These are phyloP conservation scores for Globisporangium middletonii DNA, from an alignment of 352 stramenopile species.

Conservation along the genomic window DNA sequence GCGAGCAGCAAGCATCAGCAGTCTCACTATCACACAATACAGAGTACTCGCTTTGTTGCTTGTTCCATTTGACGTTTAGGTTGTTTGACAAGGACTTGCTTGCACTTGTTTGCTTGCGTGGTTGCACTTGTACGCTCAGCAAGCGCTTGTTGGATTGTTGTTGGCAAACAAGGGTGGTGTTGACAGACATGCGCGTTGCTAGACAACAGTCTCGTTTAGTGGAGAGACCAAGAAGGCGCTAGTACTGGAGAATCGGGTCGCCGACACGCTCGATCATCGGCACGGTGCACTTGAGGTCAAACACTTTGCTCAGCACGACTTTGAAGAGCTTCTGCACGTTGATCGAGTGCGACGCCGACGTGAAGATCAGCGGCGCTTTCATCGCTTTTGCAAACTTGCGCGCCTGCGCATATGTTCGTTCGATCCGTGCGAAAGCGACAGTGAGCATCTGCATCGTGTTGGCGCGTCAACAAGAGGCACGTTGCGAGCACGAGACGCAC, in stretches of 20 bases:
- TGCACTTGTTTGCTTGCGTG: too few species aligned
- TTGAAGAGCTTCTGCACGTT: conserved; percentile 97
- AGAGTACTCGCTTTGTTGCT: too few species aligned
- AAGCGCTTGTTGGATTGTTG: too few species aligned
- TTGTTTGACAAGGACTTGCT: too few species aligned
- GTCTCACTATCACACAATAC: background rate
- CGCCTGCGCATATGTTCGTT: conserved; percentile 34
- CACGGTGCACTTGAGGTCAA: conserved; percentile 93
- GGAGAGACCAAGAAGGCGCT: background rate
- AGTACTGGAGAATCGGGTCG: conserved; percentile 91
- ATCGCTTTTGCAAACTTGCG: conserved; percentile 94
- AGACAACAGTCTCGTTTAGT: too few species aligned
- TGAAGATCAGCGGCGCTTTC: conserved; percentile 94
- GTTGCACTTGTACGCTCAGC: too few species aligned
- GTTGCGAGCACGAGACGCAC: conserved; percentile 18
- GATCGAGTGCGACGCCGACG: conserved; percentile 90
- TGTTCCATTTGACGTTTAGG: too few species aligned
- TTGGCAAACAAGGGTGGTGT: too few species aligned
- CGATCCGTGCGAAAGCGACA: background rate
- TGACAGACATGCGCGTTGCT: too few species aligned
- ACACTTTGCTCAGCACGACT: conserved; percentile 92
- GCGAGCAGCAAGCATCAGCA: background rate
- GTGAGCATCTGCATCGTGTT: background rate
- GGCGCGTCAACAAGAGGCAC: background rate
- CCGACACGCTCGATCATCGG: conserved; percentile 89